These are phyloP conservation scores for Malus hybrid DNA, from an alignment of 331 rosid species.

Conservation along the genomic window DNA sequence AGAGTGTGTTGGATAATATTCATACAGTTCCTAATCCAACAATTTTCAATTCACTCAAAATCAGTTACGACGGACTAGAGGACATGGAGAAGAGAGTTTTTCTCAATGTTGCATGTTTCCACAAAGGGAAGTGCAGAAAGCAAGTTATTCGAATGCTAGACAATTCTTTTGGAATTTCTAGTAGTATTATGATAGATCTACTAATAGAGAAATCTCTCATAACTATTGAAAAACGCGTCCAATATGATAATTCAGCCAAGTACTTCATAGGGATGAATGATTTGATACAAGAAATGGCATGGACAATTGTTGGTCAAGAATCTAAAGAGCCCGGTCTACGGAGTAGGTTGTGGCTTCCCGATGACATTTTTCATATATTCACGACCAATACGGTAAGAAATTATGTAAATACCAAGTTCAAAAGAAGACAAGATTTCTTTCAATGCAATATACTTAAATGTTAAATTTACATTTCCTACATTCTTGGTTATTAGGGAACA, in stretches of 20 bases:
- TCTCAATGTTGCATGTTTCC: not conserved
- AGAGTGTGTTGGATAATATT: not conserved
- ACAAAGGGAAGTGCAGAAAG: not conserved
- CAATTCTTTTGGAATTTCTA: not conserved
- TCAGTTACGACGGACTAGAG: not conserved
- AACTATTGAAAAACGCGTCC: too few species aligned
- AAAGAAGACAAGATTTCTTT: too few species aligned
- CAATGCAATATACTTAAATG: not conserved
- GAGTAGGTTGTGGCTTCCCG: not conserved
- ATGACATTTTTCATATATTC: not conserved
- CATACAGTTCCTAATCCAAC: not conserved
- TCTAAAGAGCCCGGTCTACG: not conserved
- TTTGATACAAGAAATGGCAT: constrained; percentile 6
- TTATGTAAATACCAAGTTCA: too few species aligned
- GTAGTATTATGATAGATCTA: not conserved
- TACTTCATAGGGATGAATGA: constrained; percentile 1
- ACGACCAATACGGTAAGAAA: not conserved
- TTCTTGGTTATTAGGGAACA: constrained; percentile 12
- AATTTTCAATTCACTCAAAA: not conserved
- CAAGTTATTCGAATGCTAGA: not conserved
- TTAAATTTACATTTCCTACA: not conserved
- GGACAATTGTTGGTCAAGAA: not conserved
- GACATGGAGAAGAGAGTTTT: not conserved
- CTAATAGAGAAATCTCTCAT: not conserved
- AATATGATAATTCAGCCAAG: too few species aligned